phyloP scores from a whole-genome alignment of 768 basidiomycete species.

The Hortiboletus campestris region DNA sequence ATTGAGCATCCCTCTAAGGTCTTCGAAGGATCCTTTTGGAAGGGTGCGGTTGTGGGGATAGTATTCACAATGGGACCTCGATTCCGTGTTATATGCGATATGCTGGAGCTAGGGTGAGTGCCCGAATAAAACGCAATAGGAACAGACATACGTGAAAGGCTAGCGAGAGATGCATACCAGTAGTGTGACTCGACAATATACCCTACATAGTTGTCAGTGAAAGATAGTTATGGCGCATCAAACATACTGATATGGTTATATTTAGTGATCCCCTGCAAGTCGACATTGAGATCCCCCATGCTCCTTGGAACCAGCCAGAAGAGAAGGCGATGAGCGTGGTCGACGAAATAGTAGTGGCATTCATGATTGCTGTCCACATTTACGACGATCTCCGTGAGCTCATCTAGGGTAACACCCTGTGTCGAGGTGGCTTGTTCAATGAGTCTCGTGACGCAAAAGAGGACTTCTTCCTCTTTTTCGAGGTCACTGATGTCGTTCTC shows the following conservation, averaged over 20 bases:
- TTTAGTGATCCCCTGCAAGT: constrained; percentile 6
- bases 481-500: constrained; percentile 3
- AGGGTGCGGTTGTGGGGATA: constrained; percentile 7
- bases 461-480: not conserved
- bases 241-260: constrained; percentile 14
- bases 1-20: constrained; percentile 17
- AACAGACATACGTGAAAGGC: not conserved
- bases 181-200: constrained; percentile 14
- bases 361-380: not conserved
- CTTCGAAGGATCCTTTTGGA: constrained; percentile 2
- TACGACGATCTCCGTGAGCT: constrained; percentile 10
- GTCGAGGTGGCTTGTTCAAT: not conserved
- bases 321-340: constrained; percentile 14
- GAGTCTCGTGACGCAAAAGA: constrained; percentile 6
- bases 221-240: not conserved
- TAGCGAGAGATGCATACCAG: constrained; percentile 4
- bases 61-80: constrained; percentile 18
- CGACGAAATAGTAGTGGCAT: constrained; percentile 20
- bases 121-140: not conserved
- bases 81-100: not conserved
- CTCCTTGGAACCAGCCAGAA: constrained; percentile 13
- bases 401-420: not conserved
- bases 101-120: not conserved
- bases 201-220: constrained; percentile 1
- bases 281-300: not conserved